Percentiles rank a stretch among this genome's conserved stretches.
Evolutionary conservation across 257 asterid species (phyloP).

Genomic region (Solanum phureja): DNA sequence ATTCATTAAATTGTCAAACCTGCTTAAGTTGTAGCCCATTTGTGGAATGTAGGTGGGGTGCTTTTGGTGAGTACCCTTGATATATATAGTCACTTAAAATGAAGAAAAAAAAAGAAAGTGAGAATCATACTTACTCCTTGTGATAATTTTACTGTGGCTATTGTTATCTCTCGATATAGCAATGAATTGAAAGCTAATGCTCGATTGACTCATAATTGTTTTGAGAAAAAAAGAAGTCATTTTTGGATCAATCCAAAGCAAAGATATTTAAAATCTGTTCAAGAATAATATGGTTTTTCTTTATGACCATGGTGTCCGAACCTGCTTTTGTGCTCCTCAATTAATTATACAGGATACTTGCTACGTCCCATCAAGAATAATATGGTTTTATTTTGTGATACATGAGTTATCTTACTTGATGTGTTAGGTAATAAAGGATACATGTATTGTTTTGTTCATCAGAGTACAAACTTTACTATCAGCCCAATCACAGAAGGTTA

Average conservation of each 20-base stretch:
- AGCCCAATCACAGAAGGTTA: not conserved
- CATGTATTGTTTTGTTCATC: not conserved
- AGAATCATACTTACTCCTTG: not conserved
- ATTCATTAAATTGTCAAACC: not conserved
- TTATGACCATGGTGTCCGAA: too few relatives aligned
- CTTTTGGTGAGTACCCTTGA: not conserved
- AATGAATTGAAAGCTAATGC: not conserved
- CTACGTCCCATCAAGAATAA: not conserved
- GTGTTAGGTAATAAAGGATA: too few relatives aligned
- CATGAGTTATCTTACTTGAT: too few relatives aligned
- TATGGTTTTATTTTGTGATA: not conserved
- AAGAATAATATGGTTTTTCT: too few relatives aligned
- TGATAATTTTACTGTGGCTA: not conserved
- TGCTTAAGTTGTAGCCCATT: not conserved
- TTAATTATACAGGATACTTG: not conserved
- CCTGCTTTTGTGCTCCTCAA: fast-evolving
- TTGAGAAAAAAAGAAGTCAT: not conserved
- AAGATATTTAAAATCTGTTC: not conserved
- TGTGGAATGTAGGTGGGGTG: not conserved
- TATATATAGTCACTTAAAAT: not conserved
- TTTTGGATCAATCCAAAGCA: not conserved
- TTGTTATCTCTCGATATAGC: not conserved
- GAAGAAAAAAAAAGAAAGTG: not conserved
- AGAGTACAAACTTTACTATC: not conserved
- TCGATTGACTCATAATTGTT: not conserved